Conservation (phyloP, 345 rosid species). For the Orychophragmus violaceus region DNA sequence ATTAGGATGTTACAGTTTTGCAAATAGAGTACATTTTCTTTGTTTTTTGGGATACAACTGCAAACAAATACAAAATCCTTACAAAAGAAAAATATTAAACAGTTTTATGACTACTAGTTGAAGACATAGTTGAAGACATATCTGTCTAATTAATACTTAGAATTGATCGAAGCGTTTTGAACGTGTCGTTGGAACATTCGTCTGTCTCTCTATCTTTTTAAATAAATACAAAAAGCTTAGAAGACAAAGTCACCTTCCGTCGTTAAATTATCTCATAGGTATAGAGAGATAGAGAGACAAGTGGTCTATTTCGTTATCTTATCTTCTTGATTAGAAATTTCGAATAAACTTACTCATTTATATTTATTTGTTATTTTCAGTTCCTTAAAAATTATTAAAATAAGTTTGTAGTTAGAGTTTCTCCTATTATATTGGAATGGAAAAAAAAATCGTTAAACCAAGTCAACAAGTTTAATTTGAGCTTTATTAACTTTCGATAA, state of each 20-base stretch:
- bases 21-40: background rate
- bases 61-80: background rate
- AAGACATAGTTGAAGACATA: conserved; percentile 12
- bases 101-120: background rate
- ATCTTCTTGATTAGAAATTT: conserved; percentile 20
- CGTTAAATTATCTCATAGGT: background rate
- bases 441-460: background rate
- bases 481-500: background rate
- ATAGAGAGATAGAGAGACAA: conserved; percentile 17
- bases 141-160: conserved; percentile 5
- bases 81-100: no score
- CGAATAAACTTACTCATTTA: conserved; percentile 1
- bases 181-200: conserved; percentile 20
- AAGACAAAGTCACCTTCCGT: conserved; percentile 3
- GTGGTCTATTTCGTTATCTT: conserved; percentile 30
- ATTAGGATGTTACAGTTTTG: no score
- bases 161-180: background rate
- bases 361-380: background rate
- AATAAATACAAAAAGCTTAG: conserved; percentile 23
- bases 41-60: no score
- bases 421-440: background rate
- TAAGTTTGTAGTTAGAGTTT: conserved; percentile 5
- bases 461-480: background rate
- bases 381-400: background rate
- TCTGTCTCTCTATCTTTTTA: background rate